Evolutionary conservation across 2,329 filamentous ascomycete genomes (phyloP), one percentile per base, ranked within the genome.

Genomic region (Neofusicoccum ribis): DNA sequence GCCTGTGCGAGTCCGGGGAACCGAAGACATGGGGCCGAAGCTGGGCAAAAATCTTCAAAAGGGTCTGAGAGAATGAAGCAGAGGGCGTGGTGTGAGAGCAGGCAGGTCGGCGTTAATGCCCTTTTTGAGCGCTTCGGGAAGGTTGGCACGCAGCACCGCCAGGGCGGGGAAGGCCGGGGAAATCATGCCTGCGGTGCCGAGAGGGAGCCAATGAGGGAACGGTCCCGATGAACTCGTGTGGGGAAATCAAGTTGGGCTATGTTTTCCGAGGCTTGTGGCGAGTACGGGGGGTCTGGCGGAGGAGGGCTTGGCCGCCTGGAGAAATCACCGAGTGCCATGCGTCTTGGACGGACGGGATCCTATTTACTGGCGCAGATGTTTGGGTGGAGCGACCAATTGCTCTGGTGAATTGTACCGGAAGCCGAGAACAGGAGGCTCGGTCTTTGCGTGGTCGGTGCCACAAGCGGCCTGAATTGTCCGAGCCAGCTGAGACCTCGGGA

Each of bases 1-100:
- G 43, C 65, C 65, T 50, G 65, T 66, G 17, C 61, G 51, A 23
- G 65, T 66, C 43, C 65, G 50, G 23, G 65, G 65, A 34, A 56
- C 36, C 39, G 43, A 50, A 17, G 65, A 64, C 65, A 66, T 66
- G 44, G 39, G 56, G 56, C 27, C 56, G 36, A 36, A 47, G 56
- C 56, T 51, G 36, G 58, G 43, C 27, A 31, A 31, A 36, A 61
- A 49, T 39, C n/a, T 39, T 23, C 34, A 39, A 36, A 47, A 37
- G n/a, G 23, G n/a, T 60, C 41, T 47, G 41, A 34, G 23, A 31
- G 56, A 47, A 37, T 46, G 56, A 47, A 31, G 44, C 52, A 44
- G 56, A 46, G 31, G 43, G 41, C 14, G 43, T 60, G 43, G 31
- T 47, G 43, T 60, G 56, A 20, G 41, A 47, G 41, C 41, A 47